phyloP scores from a whole-genome alignment of 768 basidiomycete genomes.

The button mushroom (Agaricus bisporus) region DNA sequence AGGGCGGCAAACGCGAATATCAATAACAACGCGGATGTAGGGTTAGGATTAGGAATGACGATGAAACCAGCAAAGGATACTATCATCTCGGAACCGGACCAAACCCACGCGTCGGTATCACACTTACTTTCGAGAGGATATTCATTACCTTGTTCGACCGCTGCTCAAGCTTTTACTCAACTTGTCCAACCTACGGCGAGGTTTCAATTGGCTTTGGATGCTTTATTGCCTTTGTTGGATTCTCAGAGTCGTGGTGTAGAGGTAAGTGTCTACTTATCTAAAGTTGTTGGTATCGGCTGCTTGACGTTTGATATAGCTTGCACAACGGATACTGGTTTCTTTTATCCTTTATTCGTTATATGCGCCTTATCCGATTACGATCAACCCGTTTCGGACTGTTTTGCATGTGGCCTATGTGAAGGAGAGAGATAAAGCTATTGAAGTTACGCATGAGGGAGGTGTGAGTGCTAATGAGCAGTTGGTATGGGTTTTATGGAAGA shows the following conservation, averaged over 20 bases:
- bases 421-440: slow-evolving; percentile 59
- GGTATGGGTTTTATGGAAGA: slow-evolving; percentile 86
- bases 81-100: slow-evolving; percentile 28
- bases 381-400: slow-evolving; percentile 79
- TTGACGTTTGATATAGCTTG: slow-evolving; percentile 36
- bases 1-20: not conserved
- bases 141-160: slow-evolving; percentile 70
- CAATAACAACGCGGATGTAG: not conserved
- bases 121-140: slow-evolving; percentile 64
- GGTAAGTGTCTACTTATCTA: slow-evolving; percentile 31
- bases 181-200: slow-evolving; percentile 71
- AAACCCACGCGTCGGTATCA: slow-evolving; percentile 56
- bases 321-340: slow-evolving; percentile 70
- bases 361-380: slow-evolving; percentile 69
- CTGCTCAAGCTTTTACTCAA: slow-evolving; percentile 68
- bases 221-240: slow-evolving; percentile 68
- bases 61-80: not conserved
- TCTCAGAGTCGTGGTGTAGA: slow-evolving; percentile 41
- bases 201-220: slow-evolving; percentile 82
- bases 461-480: slow-evolving; percentile 66
- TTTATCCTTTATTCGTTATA: slow-evolving; percentile 79
- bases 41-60: not conserved
- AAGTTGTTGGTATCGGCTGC: not conserved
- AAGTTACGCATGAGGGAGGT: slow-evolving; percentile 39
- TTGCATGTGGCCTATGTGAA: slow-evolving; percentile 60